Percentiles rank a stretch among this genome's conserved stretches.
Conservation (phyloP, 2,329 filamentous ascomycete species). For the Apiospora saccharicola region DNA sequence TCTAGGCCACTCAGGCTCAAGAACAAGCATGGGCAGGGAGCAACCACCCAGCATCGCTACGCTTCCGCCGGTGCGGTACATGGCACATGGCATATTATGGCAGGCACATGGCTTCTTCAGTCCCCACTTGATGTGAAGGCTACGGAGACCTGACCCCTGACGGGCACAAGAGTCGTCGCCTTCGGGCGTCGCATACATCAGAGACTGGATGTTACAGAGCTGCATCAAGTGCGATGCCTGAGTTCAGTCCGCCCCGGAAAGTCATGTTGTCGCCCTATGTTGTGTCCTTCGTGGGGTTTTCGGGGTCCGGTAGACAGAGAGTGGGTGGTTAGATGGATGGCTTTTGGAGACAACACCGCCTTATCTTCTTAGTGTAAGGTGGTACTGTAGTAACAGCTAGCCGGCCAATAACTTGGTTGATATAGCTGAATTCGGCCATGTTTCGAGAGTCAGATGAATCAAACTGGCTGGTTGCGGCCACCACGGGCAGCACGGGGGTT, state of each 20-base stretch:
- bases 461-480: slow-evolving; percentile 11
- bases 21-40: not conserved
- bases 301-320: not conserved
- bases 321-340: not conserved
- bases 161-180: not conserved
- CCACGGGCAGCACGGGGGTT: not conserved
- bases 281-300: not conserved
- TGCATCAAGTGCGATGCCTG: slow-evolving; percentile 10
- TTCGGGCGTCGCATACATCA: slow-evolving; percentile 5
- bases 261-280: not conserved
- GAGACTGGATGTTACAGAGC: slow-evolving; percentile 18
- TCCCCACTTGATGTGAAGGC: slow-evolving; percentile 4
- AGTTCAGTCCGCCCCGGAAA: slow-evolving; percentile 6
- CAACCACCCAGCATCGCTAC: not conserved
- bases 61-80: not conserved
- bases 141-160: slow-evolving; percentile 6
- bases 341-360: not conserved
- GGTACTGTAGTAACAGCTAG: not conserved
- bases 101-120: not conserved
- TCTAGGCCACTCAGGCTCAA: not conserved
- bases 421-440: slow-evolving; percentile 19
- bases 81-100: not conserved
- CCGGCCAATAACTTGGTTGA: not conserved
- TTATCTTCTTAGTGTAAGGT: slow-evolving; percentile 1
- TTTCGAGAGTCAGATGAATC: slow-evolving; percentile 17